phyloP scores from a whole-genome alignment of 345 rosid species.

The Isatis tinctoria region DNA sequence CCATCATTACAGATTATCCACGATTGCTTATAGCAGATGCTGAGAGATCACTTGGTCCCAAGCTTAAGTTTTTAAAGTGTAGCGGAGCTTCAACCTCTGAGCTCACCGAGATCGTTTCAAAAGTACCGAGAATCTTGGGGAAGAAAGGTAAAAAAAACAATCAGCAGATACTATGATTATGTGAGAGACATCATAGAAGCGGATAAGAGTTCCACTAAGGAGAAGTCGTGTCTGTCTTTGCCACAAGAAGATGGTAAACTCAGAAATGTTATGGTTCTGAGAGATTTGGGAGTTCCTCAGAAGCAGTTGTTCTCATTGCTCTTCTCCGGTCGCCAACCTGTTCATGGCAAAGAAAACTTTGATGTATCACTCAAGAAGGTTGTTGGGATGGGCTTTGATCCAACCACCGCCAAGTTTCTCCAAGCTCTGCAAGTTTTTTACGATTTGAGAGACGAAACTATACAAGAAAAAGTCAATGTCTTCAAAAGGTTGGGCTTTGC shows the following conservation, averaged over 20 bases:
- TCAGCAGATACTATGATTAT: not conserved
- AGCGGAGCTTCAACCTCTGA: not conserved
- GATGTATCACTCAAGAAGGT: not conserved
- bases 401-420: slow-evolving; percentile 9
- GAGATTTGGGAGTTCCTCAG: slow-evolving; percentile 22
- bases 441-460: not conserved
- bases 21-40: not conserved
- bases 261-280: not conserved
- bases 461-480: not conserved
- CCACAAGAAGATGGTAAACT: not conserved
- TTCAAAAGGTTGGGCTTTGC: slow-evolving; percentile 28
- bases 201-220: not conserved
- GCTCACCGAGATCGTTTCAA: too few relatives aligned
- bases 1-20: not conserved
- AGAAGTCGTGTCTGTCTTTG: not conserved
- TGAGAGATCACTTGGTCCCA: not conserved
- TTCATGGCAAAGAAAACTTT: not conserved
- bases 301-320: not conserved
- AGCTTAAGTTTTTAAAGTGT: not conserved
- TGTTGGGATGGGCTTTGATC: slow-evolving; percentile 25
- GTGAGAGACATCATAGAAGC: not conserved
- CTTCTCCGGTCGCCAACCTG: not conserved
- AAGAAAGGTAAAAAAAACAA: not conserved
- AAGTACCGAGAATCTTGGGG: slow-evolving; percentile 11
- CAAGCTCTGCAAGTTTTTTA: not conserved